These are phyloP conservation scores for Fusarium redolens DNA, from an alignment of 2,329 filamentous ascomycete genomes.

Conservation along the genomic window DNA sequence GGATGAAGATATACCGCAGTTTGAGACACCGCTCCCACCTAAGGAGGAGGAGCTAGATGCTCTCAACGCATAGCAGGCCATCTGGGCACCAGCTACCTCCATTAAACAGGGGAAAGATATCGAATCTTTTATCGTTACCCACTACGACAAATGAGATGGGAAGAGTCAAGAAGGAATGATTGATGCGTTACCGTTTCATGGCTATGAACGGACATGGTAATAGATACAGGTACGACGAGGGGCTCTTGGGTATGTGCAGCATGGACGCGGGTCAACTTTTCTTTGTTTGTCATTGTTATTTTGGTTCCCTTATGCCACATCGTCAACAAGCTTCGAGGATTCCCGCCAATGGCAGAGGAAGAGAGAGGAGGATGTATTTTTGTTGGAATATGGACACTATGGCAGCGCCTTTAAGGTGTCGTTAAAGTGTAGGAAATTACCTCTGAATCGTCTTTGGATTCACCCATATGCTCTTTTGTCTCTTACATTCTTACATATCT, in stretches of 20 bases:
- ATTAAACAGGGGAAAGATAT: conserved; percentile 8
- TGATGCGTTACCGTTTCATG: conserved; percentile 36
- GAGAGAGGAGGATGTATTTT: conserved; percentile 21
- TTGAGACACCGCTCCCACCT: conserved; percentile 53
- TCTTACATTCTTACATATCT: conserved; percentile 2
- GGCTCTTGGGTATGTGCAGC: conserved; percentile 24
- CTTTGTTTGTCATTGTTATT: conserved; percentile 13
- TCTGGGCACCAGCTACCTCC: conserved; percentile 19
- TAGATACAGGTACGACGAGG: conserved; percentile 17
- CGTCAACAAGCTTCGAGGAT: neutral
- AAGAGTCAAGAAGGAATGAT: conserved; percentile 34
- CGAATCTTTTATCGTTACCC: conserved; percentile 4
- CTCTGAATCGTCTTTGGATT: conserved; percentile 13
- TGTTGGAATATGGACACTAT: conserved; percentile 25
- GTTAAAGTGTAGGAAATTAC: conserved; percentile 26
- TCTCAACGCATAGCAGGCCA: conserved; percentile 50
- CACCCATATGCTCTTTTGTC: neutral
- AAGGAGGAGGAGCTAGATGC: conserved; percentile 57
- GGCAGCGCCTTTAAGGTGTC: conserved; percentile 17
- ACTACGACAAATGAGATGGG: conserved; percentile 7
- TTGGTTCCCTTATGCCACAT: conserved; percentile 5
- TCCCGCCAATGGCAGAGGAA: neutral
- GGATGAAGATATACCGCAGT: conserved; percentile 55
- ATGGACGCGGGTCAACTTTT: conserved; percentile 19
- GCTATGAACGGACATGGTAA: conserved; percentile 22